Evolutionary conservation across 164 flowering plant genomes (phyloP).

Genomic region (Macadamia tetraphylla): DNA sequence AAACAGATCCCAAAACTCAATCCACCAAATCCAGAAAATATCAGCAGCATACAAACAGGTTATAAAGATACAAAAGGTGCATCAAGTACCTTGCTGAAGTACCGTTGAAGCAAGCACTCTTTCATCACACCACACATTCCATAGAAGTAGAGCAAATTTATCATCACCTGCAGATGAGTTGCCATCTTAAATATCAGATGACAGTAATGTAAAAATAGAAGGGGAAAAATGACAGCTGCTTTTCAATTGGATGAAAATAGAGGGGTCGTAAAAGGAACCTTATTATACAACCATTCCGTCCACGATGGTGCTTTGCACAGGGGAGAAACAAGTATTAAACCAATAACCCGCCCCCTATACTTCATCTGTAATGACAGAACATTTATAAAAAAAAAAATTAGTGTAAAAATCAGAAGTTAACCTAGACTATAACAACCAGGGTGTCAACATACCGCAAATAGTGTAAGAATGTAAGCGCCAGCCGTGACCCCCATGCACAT

Average conservation of each 20-base stretch:
- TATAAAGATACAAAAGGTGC: neutral
- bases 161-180: conserved; percentile 54
- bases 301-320: conserved; percentile 67
- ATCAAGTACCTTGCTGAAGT: conserved; percentile 73
- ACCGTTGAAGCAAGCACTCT: conserved; percentile 68
- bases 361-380: conserved; percentile 39
- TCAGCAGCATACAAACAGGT: neutral
- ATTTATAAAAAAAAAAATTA: conserved; percentile 5
- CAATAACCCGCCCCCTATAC: conserved; percentile 59
- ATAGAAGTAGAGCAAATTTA: conserved; percentile 76
- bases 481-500: conserved; percentile 76
- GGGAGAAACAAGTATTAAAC: conserved; percentile 70
- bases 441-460: conserved; percentile 44
- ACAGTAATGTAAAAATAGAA: neutral
- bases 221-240: too few relatives aligned
- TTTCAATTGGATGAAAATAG: neutral
- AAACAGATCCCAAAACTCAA: neutral
- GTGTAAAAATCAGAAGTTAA: neutral
- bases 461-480: conserved; percentile 64
- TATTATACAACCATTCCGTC: conserved; percentile 70
- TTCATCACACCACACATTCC: conserved; percentile 85
- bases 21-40: neutral
- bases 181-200: neutral
- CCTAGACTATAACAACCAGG: neutral
- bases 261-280: conserved; percentile 30